phyloP scores from a whole-genome alignment of 2,329 filamentous ascomycete species.

The Diaporthe amygdali region DNA sequence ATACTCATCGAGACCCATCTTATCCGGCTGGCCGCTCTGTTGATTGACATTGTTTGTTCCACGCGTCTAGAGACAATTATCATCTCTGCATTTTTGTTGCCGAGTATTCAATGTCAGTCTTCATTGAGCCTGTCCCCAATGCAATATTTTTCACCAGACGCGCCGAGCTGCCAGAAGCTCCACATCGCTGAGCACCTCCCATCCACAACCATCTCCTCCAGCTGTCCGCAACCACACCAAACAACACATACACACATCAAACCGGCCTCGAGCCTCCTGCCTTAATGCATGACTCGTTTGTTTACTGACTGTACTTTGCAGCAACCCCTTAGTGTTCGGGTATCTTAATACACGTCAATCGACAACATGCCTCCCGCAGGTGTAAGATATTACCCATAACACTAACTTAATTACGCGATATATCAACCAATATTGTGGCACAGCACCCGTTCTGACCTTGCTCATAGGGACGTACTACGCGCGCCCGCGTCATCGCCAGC shows the following conservation, averaged over 20 bases:
- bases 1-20: constrained; percentile 9
- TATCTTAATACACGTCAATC: constrained; percentile 21
- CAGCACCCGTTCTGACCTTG: constrained; percentile 30
- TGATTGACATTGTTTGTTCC: constrained; percentile 12
- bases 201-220: constrained; percentile 2
- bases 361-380: constrained; percentile 34
- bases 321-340: constrained; percentile 22
- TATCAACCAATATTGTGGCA: neutral
- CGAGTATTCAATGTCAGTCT: constrained; percentile 23
- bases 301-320: constrained; percentile 9
- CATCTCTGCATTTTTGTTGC: constrained; percentile 20
- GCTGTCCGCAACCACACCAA: constrained; percentile 11
- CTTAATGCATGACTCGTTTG: constrained; percentile 7
- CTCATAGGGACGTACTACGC: constrained; percentile 70
- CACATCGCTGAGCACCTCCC: constrained; percentile 19
- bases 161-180: constrained; percentile 19
- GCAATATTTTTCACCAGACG: constrained; percentile 24
- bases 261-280: neutral
- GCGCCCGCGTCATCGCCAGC: constrained; percentile 75
- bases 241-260: constrained; percentile 1
- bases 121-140: neutral
- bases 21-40: constrained; percentile 1
- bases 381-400: constrained; percentile 36
- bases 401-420: constrained; percentile 12
- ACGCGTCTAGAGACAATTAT: constrained; percentile 22